These are phyloP conservation scores for Metarhizium brunneum DNA, from an alignment of 2,329 filamentous ascomycete species.

Conservation along the genomic window DNA sequence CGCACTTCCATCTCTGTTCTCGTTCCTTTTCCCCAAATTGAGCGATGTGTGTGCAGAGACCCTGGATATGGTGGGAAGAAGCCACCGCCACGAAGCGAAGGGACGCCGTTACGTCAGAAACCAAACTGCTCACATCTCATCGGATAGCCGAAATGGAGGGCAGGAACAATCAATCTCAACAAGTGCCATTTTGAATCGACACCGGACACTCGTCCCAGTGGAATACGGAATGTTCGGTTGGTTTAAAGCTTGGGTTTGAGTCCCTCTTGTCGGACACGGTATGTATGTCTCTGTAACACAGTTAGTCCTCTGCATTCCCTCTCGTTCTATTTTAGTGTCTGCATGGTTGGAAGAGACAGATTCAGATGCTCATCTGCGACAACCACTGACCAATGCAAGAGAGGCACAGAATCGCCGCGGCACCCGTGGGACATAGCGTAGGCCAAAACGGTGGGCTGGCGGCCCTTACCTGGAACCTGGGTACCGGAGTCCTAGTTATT, in stretches of 20 bases:
- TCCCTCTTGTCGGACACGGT: not conserved
- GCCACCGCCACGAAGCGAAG: not conserved
- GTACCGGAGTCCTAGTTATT: too few relatives aligned
- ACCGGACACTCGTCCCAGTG: not conserved
- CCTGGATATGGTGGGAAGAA: not conserved
- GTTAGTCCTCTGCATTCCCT: not conserved
- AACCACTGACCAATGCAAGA: not conserved
- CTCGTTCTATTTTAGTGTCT: not conserved
- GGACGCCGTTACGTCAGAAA: too few relatives aligned
- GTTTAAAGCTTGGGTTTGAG: conserved; percentile 2
- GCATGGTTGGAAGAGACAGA: not conserved
- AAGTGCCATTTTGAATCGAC: not conserved
- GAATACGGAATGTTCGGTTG: not conserved
- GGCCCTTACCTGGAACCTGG: not conserved
- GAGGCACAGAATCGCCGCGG: not conserved
- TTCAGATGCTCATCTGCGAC: not conserved
- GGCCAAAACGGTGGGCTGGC: conserved; percentile 6
- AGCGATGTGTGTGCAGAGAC: not conserved
- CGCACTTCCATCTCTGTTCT: not conserved
- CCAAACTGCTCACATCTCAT: not conserved
- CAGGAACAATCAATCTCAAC: not conserved
- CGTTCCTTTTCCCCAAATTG: not conserved
- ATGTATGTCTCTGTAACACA: not conserved
- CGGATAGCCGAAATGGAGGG: not conserved
- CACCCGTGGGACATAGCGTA: not conserved